These are phyloP conservation scores for Xylaria curta DNA, from an alignment of 495 filamentous ascomycete genomes.

Conservation along the genomic window DNA sequence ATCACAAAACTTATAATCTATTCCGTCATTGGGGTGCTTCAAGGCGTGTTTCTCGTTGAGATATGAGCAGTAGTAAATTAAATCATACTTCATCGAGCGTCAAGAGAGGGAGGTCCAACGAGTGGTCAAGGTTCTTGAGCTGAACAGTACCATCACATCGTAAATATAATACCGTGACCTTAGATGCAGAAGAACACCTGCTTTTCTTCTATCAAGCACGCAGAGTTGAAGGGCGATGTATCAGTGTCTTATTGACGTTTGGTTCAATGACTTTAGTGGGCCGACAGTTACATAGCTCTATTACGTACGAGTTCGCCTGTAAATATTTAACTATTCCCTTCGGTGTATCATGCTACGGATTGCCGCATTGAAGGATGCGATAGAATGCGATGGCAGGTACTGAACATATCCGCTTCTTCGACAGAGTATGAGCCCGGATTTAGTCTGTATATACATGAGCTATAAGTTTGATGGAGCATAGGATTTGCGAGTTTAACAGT, in stretches of 20 bases:
- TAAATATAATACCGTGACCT: background rate
- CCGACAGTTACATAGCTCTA: background rate
- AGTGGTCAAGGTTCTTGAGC: background rate
- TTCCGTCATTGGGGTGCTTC: background rate
- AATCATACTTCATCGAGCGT: background rate
- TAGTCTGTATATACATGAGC: background rate
- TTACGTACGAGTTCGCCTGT: background rate
- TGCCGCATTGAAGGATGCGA: background rate
- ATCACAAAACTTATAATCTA: background rate
- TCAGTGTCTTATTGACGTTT: background rate
- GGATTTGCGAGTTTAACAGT: background rate
- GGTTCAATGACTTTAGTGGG: background rate
- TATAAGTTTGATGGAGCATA: background rate
- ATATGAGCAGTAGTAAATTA: background rate
- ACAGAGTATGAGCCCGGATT: background rate
- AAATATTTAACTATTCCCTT: background rate
- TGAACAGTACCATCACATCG: background rate
- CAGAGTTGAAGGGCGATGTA: background rate
- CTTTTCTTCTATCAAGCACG: background rate
- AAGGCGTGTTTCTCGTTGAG: background rate
- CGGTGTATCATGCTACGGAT: background rate
- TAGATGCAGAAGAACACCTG: background rate
- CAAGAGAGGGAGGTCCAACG: background rate
- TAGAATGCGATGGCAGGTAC: background rate
- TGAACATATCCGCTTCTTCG: background rate